Conservation (phyloP, 1,139 yeast genomes). For the Diutina rugosa region DNA sequence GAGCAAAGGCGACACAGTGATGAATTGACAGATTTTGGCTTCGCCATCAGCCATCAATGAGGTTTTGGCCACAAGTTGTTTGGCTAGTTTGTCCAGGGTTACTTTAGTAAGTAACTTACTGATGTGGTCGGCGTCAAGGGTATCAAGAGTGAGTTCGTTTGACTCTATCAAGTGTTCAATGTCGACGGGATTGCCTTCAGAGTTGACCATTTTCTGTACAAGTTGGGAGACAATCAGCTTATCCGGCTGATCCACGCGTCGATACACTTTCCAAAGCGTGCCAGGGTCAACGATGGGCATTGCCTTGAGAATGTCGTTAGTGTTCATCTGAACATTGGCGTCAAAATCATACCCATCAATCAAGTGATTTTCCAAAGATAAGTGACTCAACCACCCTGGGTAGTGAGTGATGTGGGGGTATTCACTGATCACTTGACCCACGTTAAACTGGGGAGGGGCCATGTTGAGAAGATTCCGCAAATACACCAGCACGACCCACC, state of each 20-base stretch:
- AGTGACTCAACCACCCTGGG: neutral
- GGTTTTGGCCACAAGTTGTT: neutral
- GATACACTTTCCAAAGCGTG: neutral
- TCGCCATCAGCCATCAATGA: neutral
- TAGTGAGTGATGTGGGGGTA: neutral
- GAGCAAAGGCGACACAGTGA: neutral
- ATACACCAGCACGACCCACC: neutral
- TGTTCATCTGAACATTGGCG: neutral
- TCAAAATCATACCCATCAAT: neutral
- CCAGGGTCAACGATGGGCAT: neutral
- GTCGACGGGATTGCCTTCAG: neutral
- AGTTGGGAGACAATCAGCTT: neutral
- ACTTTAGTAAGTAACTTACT: neutral
- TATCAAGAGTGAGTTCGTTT: neutral
- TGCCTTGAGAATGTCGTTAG: neutral
- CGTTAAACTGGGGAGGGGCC: neutral
- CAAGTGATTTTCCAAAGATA: neutral
- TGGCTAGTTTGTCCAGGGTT: neutral
- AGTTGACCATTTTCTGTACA: neutral
- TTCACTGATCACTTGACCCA: neutral
- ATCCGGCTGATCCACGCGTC: neutral
- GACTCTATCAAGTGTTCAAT: neutral
- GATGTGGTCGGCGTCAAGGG: neutral
- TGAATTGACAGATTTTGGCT: neutral
- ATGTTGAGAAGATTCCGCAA: neutral